Conservation (phyloP, 345 rosid species). For the Salix koriyanagi region DNA sequence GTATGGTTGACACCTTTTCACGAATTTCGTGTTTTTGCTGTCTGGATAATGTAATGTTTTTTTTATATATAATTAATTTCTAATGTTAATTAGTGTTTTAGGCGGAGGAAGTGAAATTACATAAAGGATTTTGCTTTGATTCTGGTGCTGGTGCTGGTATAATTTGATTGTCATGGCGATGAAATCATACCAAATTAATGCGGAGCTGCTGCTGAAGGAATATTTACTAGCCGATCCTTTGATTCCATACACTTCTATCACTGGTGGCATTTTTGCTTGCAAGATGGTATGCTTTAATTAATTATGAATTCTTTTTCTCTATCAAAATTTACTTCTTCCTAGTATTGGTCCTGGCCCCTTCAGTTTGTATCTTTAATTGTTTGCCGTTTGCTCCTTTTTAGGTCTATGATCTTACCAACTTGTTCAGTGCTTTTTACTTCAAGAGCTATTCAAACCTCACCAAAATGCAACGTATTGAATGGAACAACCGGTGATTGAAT, state of each 20-base stretch:
- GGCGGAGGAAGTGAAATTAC: neutral
- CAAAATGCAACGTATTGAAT: slow-evolving; percentile 59
- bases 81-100: neutral
- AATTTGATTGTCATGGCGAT: slow-evolving; percentile 11
- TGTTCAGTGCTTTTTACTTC: slow-evolving; percentile 53
- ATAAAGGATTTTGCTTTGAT: slow-evolving; percentile 9
- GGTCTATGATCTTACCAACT: slow-evolving; percentile 65
- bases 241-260: slow-evolving; percentile 55
- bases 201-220: slow-evolving; percentile 51
- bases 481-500: slow-evolving; percentile 73
- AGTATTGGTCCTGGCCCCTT: neutral
- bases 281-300: slow-evolving; percentile 42
- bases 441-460: slow-evolving; percentile 57
- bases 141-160: slow-evolving; percentile 15
- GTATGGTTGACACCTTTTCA: neutral
- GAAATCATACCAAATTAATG: slow-evolving; percentile 45
- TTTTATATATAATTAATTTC: neutral
- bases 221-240: slow-evolving; percentile 51
- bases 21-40: neutral
- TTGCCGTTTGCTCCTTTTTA: slow-evolving; percentile 15
- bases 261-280: slow-evolving; percentile 47
- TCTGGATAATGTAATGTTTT: neutral
- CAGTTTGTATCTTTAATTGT: neutral
- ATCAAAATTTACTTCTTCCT: neutral
- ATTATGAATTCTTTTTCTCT: neutral